These are phyloP conservation scores for Ceratobasidium sp. DNA, from an alignment of 1,284 basidiomycete species.

Conservation along the genomic window DNA sequence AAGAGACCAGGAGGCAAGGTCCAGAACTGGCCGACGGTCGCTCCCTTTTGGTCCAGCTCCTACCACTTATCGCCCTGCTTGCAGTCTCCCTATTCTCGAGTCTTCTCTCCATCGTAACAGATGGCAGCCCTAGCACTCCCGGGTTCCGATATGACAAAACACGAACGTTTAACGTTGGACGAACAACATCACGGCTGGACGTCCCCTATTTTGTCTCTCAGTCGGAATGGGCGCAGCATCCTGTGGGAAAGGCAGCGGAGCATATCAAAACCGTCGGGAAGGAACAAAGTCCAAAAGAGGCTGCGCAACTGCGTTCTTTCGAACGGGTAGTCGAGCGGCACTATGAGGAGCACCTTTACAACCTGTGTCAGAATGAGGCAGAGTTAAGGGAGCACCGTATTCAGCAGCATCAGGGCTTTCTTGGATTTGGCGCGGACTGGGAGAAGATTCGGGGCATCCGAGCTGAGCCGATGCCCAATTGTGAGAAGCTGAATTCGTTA, in stretches of 20 bases:
- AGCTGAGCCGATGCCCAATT: conserved; percentile 74
- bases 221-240: conserved; percentile 82
- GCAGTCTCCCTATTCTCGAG: conserved; percentile 88
- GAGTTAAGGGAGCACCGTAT: conserved; percentile 75
- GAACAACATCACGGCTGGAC: conserved; percentile 75
- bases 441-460: conserved; percentile 81
- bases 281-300: conserved; percentile 69
- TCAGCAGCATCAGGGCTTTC: conserved; percentile 84
- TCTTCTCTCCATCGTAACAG: conserved; percentile 79
- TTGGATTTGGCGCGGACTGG: conserved; percentile 91
- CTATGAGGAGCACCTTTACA: conserved; percentile 78
- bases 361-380: conserved; percentile 75
- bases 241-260: conserved; percentile 58
- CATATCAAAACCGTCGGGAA: conserved; percentile 67
- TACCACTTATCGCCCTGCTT: conserved; percentile 88
- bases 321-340: conserved; percentile 78
- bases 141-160: conserved; percentile 78
- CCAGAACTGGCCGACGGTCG: conserved; percentile 56
- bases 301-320: conserved; percentile 63
- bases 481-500: conserved; percentile 74
- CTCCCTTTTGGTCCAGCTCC: conserved; percentile 82
- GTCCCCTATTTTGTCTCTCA: conserved; percentile 91
- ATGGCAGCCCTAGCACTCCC: conserved; percentile 84
- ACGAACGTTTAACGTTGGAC: conserved; percentile 56
- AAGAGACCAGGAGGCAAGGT: conserved; percentile 76